Percentiles rank a stretch among this genome's conserved stretches.
These are phyloP conservation scores for Metarhizium brunneum DNA, from an alignment of 2,329 filamentous ascomycete genomes.

Conservation along the genomic window DNA sequence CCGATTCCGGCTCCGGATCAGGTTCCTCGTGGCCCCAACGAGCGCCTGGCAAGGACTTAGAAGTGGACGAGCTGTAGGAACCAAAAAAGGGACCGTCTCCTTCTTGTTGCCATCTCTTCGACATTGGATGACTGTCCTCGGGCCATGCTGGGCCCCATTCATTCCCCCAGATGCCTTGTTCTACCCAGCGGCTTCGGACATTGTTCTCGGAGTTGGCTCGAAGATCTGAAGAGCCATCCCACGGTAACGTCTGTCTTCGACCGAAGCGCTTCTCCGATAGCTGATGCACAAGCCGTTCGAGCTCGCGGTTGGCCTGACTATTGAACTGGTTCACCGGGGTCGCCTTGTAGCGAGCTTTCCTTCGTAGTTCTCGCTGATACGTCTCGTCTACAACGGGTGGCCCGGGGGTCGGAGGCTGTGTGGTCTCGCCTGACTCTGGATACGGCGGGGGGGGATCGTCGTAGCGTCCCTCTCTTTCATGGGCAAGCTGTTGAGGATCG, in stretches of 20 bases:
- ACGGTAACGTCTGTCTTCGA: conserved; percentile 7
- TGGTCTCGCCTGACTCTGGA: background rate
- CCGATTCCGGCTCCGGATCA: no score
- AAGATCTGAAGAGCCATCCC: conserved; percentile 3
- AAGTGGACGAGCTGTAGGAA: background rate
- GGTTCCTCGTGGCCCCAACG: no score
- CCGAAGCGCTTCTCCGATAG: background rate
- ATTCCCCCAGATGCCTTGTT: conserved; percentile 8
- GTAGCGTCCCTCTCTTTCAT: background rate
- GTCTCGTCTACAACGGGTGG: background rate
- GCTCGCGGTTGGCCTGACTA: background rate
- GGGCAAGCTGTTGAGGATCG: background rate
- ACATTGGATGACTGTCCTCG: background rate
- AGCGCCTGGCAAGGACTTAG: no score
- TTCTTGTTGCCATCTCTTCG: no score
- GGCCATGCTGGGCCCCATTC: conserved; percentile 6
- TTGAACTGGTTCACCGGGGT: background rate
- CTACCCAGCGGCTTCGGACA: conserved; percentile 7
- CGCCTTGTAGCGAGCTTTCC: background rate
- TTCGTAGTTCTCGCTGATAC: background rate
- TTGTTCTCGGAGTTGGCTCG: conserved; percentile 5
- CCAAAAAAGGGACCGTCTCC: no score
- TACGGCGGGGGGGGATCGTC: background rate
- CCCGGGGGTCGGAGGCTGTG: background rate
- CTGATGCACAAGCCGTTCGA: background rate